These are phyloP conservation scores for Psilocybe sp. DNA, from an alignment of 768 basidiomycete genomes.

Conservation along the genomic window DNA sequence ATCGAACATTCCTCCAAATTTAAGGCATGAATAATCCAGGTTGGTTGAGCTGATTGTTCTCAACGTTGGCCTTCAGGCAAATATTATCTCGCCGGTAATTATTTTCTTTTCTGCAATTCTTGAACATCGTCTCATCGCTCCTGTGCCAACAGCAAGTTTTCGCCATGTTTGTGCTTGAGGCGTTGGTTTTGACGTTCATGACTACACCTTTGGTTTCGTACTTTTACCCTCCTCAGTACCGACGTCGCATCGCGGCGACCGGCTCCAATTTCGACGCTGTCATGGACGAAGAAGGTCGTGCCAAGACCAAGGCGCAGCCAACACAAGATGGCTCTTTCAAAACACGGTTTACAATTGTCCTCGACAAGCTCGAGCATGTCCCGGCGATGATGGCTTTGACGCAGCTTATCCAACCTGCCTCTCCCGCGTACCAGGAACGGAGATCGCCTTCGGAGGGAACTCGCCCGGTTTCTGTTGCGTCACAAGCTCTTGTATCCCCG, in stretches of 20 bases:
- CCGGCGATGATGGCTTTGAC: slow-evolving; percentile 88
- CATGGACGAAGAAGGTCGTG: slow-evolving; percentile 31
- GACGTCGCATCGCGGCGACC: slow-evolving; percentile 43
- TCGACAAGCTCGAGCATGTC: slow-evolving; percentile 88
- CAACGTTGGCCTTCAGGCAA: slow-evolving; percentile 85
- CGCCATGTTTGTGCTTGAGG: slow-evolving; percentile 93
- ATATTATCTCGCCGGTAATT: slow-evolving; percentile 61
- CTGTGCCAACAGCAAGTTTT: slow-evolving; percentile 57
- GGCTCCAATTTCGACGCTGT: slow-evolving; percentile 49
- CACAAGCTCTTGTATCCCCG: slow-evolving; percentile 2
- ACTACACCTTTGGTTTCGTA: slow-evolving; percentile 73
- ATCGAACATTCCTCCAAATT: neutral
- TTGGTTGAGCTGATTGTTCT: slow-evolving; percentile 94
- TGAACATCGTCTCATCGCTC: neutral
- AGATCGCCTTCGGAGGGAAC: neutral
- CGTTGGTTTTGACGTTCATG: slow-evolving; percentile 78
- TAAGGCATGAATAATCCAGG: slow-evolving; percentile 28
- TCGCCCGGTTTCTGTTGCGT: slow-evolving; percentile 6
- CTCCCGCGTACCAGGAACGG: slow-evolving; percentile 8
- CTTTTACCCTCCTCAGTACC: slow-evolving; percentile 65
- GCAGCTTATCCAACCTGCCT: slow-evolving; percentile 64
- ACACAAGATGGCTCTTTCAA: slow-evolving; percentile 32
- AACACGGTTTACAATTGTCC: slow-evolving; percentile 75
- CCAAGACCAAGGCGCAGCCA: slow-evolving; percentile 8
- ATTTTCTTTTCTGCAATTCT: neutral